Evolutionary conservation across 306 rosid genomes (phyloP), one percentile per base, ranked within the genome.

Genomic region (Cucumis sativus): DNA sequence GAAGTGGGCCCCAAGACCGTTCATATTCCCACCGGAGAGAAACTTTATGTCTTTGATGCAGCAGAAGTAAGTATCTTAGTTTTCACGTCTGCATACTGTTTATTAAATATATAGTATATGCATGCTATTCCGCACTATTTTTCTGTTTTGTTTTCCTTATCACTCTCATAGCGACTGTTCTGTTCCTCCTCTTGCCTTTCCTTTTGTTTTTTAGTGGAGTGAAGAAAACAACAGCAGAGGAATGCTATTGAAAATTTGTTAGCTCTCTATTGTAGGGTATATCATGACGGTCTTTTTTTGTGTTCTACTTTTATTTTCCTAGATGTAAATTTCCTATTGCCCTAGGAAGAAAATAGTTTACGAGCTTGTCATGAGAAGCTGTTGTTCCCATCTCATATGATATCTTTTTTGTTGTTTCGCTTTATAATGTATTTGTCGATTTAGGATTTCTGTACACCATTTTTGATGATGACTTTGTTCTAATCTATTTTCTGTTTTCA

Each of bases 1-100:
- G 97, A 92, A 86, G 97, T 90, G 51, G 97, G 98, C 16, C 91
- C 97, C 39, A 91, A 82, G 84, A 93, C 98, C 57, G 77, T 93
- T 83, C 96, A 91, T 72, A 73, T 93, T 84, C 98, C 98, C 25
- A 81, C 93, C 0, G 97, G 98, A 65, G 97, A 93, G 84, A 90
- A 88, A 59, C 92, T 92, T 21, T 84, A 11, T 59, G 93, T 94
- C 72, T 94, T 85, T 21, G 98, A 94, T 63, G 96, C 96, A 25
- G 96, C 98, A 79, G 65, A 43, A 79, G 97, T 94, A 77, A 88
- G 96, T 82, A 77, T 30, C 78, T 81, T 52, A 33, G 61, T 72
- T 78, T 65, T 69, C 76, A 41, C 59, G 39, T 76, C 58, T 59
- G 18, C 55, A 17, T 40, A 30, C 45, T 52, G 37, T 81, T 74